Conservation (phyloP, 1,284 basidiomycete species). For the Tylopilus sp. region DNA sequence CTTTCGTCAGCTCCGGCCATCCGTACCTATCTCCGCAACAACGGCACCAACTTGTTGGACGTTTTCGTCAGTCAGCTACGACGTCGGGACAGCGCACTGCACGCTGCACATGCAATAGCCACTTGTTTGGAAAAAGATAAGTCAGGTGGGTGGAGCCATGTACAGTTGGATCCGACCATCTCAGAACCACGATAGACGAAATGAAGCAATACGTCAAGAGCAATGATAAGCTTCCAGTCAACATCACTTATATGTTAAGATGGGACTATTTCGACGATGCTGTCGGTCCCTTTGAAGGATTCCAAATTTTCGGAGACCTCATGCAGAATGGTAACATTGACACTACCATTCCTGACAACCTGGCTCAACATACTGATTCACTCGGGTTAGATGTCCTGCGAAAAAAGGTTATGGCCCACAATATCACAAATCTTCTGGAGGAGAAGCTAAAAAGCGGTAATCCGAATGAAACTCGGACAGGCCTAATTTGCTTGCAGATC, state of each 20-base stretch:
- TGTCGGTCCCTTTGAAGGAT: constrained; percentile 26
- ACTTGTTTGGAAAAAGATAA: constrained; percentile 2
- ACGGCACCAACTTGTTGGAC: neutral
- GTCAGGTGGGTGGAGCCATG: constrained; percentile 4
- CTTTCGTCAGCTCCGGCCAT: neutral
- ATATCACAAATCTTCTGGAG: constrained; percentile 19
- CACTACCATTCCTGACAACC: neutral
- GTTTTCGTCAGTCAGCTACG: constrained; percentile 9
- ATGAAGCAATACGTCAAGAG: constrained; percentile 14
- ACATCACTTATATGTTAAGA: constrained; percentile 22
- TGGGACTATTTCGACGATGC: constrained; percentile 29
- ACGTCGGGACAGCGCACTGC: constrained; percentile 4
- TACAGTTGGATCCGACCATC: neutral
- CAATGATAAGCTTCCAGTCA: constrained; percentile 8
- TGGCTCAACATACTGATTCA: constrained; percentile 1
- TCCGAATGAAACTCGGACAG: constrained; percentile 19
- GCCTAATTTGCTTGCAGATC: constrained; percentile 27
- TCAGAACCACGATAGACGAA: constrained; percentile 11
- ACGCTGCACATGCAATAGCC: constrained; percentile 10
- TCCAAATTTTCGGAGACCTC: constrained; percentile 26
- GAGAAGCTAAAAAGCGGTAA: constrained; percentile 15
- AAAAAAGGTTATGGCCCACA: constrained; percentile 6
- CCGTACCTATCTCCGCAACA: neutral
- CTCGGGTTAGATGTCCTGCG: constrained; percentile 17
- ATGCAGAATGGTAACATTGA: constrained; percentile 19